These are phyloP conservation scores for Aspergillus intermedius DNA, from an alignment of 2,329 filamentous ascomycete species.

Conservation along the genomic window DNA sequence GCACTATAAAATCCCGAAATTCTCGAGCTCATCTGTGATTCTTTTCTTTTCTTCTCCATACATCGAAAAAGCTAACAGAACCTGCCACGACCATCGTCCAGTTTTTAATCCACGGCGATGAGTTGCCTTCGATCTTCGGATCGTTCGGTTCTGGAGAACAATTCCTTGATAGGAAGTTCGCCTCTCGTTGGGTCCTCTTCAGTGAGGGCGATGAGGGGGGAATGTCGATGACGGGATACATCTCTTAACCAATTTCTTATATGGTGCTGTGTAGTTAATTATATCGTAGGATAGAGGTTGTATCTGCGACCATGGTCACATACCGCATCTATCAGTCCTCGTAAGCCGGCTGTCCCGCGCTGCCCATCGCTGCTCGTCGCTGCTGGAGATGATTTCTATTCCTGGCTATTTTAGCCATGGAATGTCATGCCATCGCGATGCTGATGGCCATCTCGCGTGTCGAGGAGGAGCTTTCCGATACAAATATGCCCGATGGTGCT, in stretches of 20 bases:
- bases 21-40: not conserved
- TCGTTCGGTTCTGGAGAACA: constrained; percentile 59
- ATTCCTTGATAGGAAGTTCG: constrained; percentile 63
- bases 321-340: no score
- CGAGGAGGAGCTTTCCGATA: no score
- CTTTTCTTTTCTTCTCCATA: constrained; percentile 42
- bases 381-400: no score
- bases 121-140: constrained; percentile 59
- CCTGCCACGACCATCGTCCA: constrained; percentile 64
- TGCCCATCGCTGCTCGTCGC: no score
- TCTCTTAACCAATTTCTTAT: constrained; percentile 7
- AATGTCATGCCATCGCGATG: no score
- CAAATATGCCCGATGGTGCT: no score
- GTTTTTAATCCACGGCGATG: constrained; percentile 51
- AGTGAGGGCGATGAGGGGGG: constrained; percentile 62
- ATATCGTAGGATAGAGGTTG: not conserved
- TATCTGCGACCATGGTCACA: no score
- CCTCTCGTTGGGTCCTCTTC: constrained; percentile 62
- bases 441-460: no score
- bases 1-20: no score
- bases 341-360: no score
- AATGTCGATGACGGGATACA: constrained; percentile 67
- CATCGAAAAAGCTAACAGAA: constrained; percentile 55
- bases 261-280: not conserved
- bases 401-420: no score